Evolutionary conservation across 2,329 filamentous ascomycete genomes (phyloP).

Genomic region (Phaeosphaeria sp.): DNA sequence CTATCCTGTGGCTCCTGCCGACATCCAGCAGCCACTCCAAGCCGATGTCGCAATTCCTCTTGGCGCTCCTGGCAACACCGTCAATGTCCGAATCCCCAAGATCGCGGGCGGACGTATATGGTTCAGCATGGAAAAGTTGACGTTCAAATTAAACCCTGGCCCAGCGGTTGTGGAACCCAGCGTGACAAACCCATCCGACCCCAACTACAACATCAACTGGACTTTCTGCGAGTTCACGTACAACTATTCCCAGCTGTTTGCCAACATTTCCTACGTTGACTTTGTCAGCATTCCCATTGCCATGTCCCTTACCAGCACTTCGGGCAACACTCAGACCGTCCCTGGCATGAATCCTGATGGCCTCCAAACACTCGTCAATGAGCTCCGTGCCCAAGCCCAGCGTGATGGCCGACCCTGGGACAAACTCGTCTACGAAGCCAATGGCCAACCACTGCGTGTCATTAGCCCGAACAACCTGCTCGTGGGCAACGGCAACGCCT

Average conservation of each 20-base stretch:
- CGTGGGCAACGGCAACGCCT: constrained; percentile 55
- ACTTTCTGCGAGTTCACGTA: constrained; percentile 58
- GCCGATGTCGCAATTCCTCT: constrained; percentile 69
- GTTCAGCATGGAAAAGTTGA: constrained; percentile 70
- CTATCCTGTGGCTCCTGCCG: constrained; percentile 66
- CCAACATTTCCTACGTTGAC: constrained; percentile 74
- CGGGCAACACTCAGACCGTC: constrained; percentile 53
- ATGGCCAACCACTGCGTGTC: constrained; percentile 48
- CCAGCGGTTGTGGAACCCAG: constrained; percentile 78
- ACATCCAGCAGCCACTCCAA: constrained; percentile 59
- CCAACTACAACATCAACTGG: constrained; percentile 55
- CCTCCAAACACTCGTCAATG: constrained; percentile 62
- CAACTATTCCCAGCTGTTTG: constrained; percentile 56
- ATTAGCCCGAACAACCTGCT: constrained; percentile 56
- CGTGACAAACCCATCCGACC: constrained; percentile 67
- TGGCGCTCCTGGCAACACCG: constrained; percentile 66
- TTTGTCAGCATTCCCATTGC: constrained; percentile 64
- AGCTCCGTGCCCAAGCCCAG: constrained; percentile 61
- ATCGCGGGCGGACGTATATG: constrained; percentile 76
- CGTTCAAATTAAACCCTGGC: constrained; percentile 74
- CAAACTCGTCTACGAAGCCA: constrained; percentile 59
- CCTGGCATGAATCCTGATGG: constrained; percentile 66
- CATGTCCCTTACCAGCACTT: constrained; percentile 54
- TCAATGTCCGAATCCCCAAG: constrained; percentile 70
- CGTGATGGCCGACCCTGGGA: constrained; percentile 67